These are phyloP conservation scores for Ogataea trehalophila DNA, from an alignment of 805 yeast species.

Conservation along the genomic window DNA sequence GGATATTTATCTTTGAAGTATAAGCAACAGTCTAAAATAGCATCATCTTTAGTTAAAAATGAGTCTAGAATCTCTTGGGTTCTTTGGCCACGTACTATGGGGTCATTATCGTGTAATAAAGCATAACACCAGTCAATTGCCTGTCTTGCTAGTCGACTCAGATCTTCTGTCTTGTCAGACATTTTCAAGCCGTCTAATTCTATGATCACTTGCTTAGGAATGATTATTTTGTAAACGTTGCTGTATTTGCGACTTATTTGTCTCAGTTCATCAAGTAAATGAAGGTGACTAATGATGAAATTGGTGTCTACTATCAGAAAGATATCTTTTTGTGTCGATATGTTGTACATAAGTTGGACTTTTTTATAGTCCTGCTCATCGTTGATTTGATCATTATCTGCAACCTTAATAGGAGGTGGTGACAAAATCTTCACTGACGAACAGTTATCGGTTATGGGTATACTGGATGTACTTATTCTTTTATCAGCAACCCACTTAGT, in stretches of 20 bases:
- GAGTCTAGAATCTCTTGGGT: conserved; percentile 46
- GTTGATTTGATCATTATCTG: too few relatives aligned
- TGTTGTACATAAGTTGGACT: background rate
- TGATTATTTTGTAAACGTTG: conserved; percentile 42
- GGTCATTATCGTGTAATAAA: conserved; percentile 46
- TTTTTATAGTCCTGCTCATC: background rate
- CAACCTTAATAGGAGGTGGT: too few relatives aligned
- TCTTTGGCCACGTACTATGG: conserved; percentile 62
- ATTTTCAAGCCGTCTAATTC: conserved; percentile 84
- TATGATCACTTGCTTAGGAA: conserved; percentile 65
- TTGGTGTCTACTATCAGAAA: conserved; percentile 76
- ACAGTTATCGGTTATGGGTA: too few relatives aligned
- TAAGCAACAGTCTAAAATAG: conserved; percentile 80
- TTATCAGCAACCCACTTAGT: too few relatives aligned
- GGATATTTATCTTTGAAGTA: conserved; percentile 44
- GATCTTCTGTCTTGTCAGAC: conserved; percentile 22
- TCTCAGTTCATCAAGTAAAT: conserved; percentile 49
- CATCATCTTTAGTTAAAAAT: conserved; percentile 58
- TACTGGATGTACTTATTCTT: too few relatives aligned
- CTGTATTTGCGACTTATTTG: conserved; percentile 36
- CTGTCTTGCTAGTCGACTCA: conserved; percentile 48
- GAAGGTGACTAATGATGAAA: conserved; percentile 66
- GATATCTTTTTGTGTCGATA: conserved; percentile 4
- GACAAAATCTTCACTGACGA: too few relatives aligned
- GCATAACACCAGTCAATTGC: conserved; percentile 77